Percentiles rank a stretch among this genome's conserved stretches.
Evolutionary conservation across 2,329 filamentous ascomycete species (phyloP).

Genomic region (Colletotrichum sansevieriae): DNA sequence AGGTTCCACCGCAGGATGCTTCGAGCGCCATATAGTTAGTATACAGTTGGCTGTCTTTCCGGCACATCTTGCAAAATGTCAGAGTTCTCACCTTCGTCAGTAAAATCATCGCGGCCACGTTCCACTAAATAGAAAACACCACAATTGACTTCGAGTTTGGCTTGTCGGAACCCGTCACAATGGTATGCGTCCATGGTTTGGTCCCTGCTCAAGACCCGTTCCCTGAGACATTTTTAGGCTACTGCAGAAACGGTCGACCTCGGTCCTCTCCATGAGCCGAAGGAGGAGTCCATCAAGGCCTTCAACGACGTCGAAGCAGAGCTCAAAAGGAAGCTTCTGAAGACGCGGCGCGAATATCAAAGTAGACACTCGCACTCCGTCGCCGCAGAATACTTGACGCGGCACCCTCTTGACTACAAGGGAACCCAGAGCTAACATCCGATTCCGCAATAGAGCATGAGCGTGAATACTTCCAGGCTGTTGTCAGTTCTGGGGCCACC

Average conservation of each 20-base stretch:
- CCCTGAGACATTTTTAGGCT: constrained; percentile 52
- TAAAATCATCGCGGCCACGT: too few relatives aligned
- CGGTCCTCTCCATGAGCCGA: constrained; percentile 61
- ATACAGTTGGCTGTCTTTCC: too few relatives aligned
- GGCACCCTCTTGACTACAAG: not conserved
- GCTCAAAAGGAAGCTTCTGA: constrained; percentile 64
- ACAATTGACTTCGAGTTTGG: too few relatives aligned
- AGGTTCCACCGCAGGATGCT: not conserved
- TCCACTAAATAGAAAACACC: too few relatives aligned
- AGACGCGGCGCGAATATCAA: constrained; percentile 60
- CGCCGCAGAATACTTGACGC: not conserved
- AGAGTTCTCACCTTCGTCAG: too few relatives aligned
- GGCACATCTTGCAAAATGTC: too few relatives aligned
- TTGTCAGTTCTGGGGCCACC: constrained; percentile 46
- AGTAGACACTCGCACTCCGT: constrained; percentile 49
- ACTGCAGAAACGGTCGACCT: constrained; percentile 67
- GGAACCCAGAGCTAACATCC: constrained; percentile 22
- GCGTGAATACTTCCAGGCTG: constrained; percentile 66
- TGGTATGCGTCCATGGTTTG: not conserved
- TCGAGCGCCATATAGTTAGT: not conserved
- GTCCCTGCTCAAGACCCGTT: not conserved
- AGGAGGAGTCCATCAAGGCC: constrained; percentile 63
- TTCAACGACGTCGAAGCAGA: constrained; percentile 64
- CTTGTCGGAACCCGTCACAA: not conserved
- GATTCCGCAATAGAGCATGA: constrained; percentile 61